A percentile compares a stretch with the other conserved stretches of the same genome.
These are phyloP conservation scores for Sphaerobolus stellatus DNA, from an alignment of 1,284 basidiomycete species.

Conservation along the genomic window DNA sequence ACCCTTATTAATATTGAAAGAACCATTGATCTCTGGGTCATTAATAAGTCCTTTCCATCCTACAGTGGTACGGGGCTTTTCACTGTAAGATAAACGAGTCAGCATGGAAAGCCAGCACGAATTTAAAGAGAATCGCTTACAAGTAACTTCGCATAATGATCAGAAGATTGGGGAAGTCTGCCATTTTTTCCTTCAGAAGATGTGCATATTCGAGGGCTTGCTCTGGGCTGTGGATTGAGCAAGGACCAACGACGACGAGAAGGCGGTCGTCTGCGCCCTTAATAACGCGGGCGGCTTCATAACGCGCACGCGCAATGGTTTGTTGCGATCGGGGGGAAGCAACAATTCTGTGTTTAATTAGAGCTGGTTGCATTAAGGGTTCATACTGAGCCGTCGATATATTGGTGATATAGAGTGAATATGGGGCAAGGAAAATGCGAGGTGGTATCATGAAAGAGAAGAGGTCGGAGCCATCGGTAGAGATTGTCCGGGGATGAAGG, in stretches of 20 bases:
- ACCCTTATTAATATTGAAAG: slow-evolving; percentile 97
- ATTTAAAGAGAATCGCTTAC: slow-evolving; percentile 46
- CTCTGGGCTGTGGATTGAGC: slow-evolving; percentile 89
- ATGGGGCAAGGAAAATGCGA: neutral
- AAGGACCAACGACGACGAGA: slow-evolving; percentile 92
- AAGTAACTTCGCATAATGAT: slow-evolving; percentile 98
- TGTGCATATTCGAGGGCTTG: slow-evolving; percentile 91
- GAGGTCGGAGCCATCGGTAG: slow-evolving; percentile 3
- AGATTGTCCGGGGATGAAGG: slow-evolving; percentile 14
- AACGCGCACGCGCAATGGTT: slow-evolving; percentile 80
- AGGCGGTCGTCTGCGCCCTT: slow-evolving; percentile 83
- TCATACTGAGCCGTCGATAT: slow-evolving; percentile 65
- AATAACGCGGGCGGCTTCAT: slow-evolving; percentile 73
- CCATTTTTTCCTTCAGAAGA: slow-evolving; percentile 69
- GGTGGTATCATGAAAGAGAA: slow-evolving; percentile 7
- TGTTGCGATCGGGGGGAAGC: slow-evolving; percentile 55
- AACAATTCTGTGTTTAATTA: slow-evolving; percentile 83
- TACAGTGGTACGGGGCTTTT: slow-evolving; percentile 87
- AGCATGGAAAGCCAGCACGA: slow-evolving; percentile 9
- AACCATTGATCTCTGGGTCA: slow-evolving; percentile 90
- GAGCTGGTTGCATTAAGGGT: slow-evolving; percentile 86
- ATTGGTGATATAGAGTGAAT: slow-evolving; percentile 13
- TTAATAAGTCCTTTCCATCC: slow-evolving; percentile 90
- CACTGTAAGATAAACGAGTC: neutral
- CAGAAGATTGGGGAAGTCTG: slow-evolving; percentile 74